Base-by-base conservation (phyloP, 1,139 yeast genomes). In the Hyphopichia khmerensis region DNA sequence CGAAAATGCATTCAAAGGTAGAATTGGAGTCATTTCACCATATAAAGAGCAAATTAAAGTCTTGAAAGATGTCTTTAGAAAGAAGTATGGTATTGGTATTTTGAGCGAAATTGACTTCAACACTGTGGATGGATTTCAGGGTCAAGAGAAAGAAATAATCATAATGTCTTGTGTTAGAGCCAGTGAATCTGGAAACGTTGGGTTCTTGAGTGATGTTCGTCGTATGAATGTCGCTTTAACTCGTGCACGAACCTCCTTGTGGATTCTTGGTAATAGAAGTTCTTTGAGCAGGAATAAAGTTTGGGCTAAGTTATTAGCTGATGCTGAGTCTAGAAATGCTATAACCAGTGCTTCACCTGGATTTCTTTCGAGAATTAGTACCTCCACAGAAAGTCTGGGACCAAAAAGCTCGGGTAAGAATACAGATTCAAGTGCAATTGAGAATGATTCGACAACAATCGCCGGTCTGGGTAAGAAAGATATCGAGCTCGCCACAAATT, bases 91-190 rank as follows among this genome's bases (percentile, higher is more conserved):
- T 10, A 69, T 68, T 2, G 56, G 69, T 2, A 85, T 91, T 36
- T 64, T 78, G 21, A 73, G 78, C 29, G 84, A 80, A 46, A 80
- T 95, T 40, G 96, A 88, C 58, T 90, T 95, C 67, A 90, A 91
- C 56, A 90, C 99, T 0, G 93, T 93, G 44, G 99, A 93, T 72
- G 99, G 99, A 1, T 93, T 90, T 60, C 99, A 93, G 69, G 99
- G 99, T 52, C 98, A 93, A 62, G 99, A 93, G 59, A 93, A 91
- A 61, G 98, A 93, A 51, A 82, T 95, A 41, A 88, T 93, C 48
- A 80, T 93, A 37, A 83, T 93, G 74, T 90, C 98, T 0, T 91
- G 98, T 79, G 99, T 95, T 7, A 78, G 99, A 57, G 96, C 96
- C 3, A 82, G 80, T 57, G 80, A 77, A 14, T 59, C 64, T 4